These are phyloP conservation scores for Metschnikowia cubensis DNA, from an alignment of 805 yeast genomes.

Conservation along the genomic window DNA sequence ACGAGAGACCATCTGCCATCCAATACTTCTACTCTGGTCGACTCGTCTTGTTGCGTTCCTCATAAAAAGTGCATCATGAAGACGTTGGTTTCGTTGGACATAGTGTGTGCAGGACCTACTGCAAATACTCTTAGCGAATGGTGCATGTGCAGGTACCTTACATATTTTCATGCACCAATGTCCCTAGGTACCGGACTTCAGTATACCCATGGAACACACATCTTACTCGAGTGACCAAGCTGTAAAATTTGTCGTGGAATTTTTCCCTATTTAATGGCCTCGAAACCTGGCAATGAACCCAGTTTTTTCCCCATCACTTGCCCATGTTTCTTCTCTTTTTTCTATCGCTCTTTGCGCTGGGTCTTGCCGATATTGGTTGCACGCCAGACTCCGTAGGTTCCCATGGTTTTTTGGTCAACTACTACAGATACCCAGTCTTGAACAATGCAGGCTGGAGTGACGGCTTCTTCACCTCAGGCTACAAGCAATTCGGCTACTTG, in stretches of 20 bases:
- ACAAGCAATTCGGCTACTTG: constrained; percentile 1
- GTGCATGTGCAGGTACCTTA: neutral
- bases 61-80: neutral
- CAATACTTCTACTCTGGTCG: too few relatives aligned
- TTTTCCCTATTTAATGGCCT: neutral
- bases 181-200: too few relatives aligned
- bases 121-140: neutral
- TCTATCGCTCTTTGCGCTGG: neutral
- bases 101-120: neutral
- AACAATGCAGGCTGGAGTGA: constrained; percentile 1
- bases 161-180: neutral
- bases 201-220: neutral
- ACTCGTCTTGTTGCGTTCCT: too few relatives aligned
- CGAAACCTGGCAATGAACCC: neutral
- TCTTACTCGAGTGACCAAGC: neutral
- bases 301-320: neutral
- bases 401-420: constrained; percentile 8
- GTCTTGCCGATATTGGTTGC: neutral
- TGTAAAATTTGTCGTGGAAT: neutral
- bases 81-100: neutral
- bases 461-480: constrained; percentile 2
- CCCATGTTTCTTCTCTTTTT: neutral
- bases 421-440: constrained; percentile 5
- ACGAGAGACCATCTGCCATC: too few relatives aligned
- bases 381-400: neutral